Conservation (phyloP, 1,139 yeast species). For the Yamadazyma membranifaciens region DNA sequence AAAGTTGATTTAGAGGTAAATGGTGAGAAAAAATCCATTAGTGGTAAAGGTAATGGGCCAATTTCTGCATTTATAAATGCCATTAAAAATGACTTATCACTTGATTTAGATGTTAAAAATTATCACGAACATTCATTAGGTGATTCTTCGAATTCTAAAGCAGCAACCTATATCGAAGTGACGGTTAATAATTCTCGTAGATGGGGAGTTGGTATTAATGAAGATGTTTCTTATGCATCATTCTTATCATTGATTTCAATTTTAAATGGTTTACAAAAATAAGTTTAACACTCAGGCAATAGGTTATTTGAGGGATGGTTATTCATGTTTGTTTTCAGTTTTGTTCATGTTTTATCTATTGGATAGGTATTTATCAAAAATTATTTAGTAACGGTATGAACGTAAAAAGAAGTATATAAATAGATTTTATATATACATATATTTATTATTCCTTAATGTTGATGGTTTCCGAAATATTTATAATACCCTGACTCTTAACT, state of each 20-base stretch:
- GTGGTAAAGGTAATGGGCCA: conserved; percentile 48
- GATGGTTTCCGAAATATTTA: too few relatives aligned
- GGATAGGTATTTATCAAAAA: not conserved
- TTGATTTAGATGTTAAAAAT: conserved; percentile 34
- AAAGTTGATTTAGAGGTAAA: conserved; percentile 13
- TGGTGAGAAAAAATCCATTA: conserved; percentile 21
- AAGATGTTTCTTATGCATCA: conserved; percentile 49
- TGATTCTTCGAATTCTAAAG: conserved; percentile 41
- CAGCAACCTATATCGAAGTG: conserved; percentile 48
- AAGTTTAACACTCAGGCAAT: not conserved
- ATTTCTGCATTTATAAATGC: conserved; percentile 48
- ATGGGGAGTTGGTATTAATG: conserved; percentile 50
- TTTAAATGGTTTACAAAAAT: conserved; percentile 43
- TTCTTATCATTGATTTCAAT: conserved; percentile 77
- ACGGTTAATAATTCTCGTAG: conserved; percentile 21
- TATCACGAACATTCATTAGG: conserved; percentile 48
- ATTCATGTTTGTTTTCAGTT: not conserved
- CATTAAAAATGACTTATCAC: conserved; percentile 17
- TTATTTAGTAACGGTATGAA: not conserved
- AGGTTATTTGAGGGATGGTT: not conserved
- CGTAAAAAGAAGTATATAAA: not conserved
- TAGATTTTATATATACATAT: not conserved
- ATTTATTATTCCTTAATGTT: not conserved
- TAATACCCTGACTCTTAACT: too few relatives aligned
- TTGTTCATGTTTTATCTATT: not conserved